A percentile compares a stretch with the other conserved stretches of the same genome.
Evolutionary conservation across 176 grass and related monocot genomes (phyloP).

Genomic region (Musa acuminata): DNA sequence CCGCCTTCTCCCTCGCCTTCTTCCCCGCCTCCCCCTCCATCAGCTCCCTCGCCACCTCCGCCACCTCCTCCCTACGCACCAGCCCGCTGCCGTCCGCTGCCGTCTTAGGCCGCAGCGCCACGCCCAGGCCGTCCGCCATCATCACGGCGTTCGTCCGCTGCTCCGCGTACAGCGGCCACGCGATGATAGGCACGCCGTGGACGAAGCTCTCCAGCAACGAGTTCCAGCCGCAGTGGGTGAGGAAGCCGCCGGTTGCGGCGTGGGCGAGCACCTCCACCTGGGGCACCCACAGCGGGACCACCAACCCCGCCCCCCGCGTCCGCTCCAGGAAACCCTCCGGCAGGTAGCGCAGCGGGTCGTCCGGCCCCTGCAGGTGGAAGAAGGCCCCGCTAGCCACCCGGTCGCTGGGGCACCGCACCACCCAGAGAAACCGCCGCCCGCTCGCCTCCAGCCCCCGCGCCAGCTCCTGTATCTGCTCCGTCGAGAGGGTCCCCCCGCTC

Average conservation of each 20-base stretch:
- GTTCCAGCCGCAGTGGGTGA: constrained; percentile 33
- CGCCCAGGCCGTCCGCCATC: constrained; percentile 18
- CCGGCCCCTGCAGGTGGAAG: background rate
- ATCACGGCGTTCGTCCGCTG: constrained; percentile 37
- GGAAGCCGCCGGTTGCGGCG: constrained; percentile 31
- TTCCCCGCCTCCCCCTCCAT: constrained; percentile 26
- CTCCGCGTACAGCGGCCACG: constrained; percentile 37
- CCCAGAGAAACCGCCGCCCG: constrained; percentile 55
- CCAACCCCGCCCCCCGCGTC: constrained; percentile 29
- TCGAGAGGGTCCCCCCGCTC: constrained; percentile 37
- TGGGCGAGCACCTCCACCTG: constrained; percentile 55
- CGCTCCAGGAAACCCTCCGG: constrained; percentile 42
- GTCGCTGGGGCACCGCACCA: constrained; percentile 27
- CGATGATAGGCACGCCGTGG: constrained; percentile 30
- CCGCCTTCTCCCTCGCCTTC: background rate
- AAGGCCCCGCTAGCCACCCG: constrained; percentile 23
- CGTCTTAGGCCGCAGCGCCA: constrained; percentile 19
- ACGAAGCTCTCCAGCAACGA: constrained; percentile 24
- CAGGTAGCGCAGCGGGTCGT: constrained; percentile 29
- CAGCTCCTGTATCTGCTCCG: constrained; percentile 36
- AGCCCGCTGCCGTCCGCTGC: background rate
- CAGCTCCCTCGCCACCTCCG: constrained; percentile 33
- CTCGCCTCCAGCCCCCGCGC: constrained; percentile 45
- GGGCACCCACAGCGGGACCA: constrained; percentile 52
- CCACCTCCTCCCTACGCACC: constrained; percentile 30